Percentiles rank a stretch among this genome's conserved stretches.
These are phyloP conservation scores for Pelargonium fulgidum DNA, from an alignment of 441 rosid genomes.

Conservation along the genomic window DNA sequence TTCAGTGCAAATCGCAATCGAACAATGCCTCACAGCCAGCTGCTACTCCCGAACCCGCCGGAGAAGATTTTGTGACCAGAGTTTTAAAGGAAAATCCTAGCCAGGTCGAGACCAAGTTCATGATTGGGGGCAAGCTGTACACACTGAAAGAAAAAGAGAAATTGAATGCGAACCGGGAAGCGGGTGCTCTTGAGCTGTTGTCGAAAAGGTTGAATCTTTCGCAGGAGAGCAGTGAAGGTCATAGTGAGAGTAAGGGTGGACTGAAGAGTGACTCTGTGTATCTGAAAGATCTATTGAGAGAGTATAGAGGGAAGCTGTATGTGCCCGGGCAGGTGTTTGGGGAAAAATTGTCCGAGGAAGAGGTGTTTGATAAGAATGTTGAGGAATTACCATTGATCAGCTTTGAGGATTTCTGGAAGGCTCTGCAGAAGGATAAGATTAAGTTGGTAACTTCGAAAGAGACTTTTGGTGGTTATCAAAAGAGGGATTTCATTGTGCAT, in stretches of 20 bases:
- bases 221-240: slow-evolving; percentile 25
- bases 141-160: slow-evolving; percentile 54
- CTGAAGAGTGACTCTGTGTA: slow-evolving; percentile 44
- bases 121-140: slow-evolving; percentile 51
- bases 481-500: slow-evolving; percentile 59
- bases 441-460: slow-evolving; percentile 74
- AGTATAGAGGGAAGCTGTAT: slow-evolving; percentile 73
- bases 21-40: slow-evolving; percentile 27
- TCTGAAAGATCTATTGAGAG: slow-evolving; percentile 71
- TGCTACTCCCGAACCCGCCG: slow-evolving; percentile 24
- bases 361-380: slow-evolving; percentile 53
- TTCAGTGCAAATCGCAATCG: slow-evolving; percentile 43
- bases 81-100: slow-evolving; percentile 83
- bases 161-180: slow-evolving; percentile 34
- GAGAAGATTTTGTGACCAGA: slow-evolving; percentile 70
- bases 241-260: slow-evolving; percentile 22
- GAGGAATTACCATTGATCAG: slow-evolving; percentile 66
- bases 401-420: slow-evolving; percentile 64
- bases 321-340: slow-evolving; percentile 89
- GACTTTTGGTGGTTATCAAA: slow-evolving; percentile 25
- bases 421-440: slow-evolving; percentile 55
- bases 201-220: slow-evolving; percentile 36
- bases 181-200: slow-evolving; percentile 37
- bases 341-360: slow-evolving; percentile 63
- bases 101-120: slow-evolving; percentile 70